Conservation (phyloP, 1,284 basidiomycete genomes). For the Bjerkandera adusta region DNA sequence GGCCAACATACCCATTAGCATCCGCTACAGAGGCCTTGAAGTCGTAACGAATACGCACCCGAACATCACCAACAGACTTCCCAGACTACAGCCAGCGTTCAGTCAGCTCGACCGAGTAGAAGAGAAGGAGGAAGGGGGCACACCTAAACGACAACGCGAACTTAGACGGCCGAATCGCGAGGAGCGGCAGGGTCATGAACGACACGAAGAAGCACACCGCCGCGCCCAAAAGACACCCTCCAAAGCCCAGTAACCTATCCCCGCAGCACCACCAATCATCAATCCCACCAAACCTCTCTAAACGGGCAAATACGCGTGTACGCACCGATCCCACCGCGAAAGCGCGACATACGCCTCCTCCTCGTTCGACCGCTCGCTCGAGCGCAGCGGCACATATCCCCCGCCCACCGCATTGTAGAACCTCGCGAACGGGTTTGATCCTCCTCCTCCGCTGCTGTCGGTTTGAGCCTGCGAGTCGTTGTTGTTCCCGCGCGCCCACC, state of each 20-base stretch:
- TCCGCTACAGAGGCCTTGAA: conserved; percentile 4
- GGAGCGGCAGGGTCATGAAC: conserved; percentile 86
- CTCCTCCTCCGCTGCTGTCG: conserved; percentile 29
- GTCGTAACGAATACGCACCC: conserved; percentile 71
- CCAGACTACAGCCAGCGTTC: conserved; percentile 54
- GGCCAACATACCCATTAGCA: conserved; percentile 15
- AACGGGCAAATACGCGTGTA: conserved; percentile 2
- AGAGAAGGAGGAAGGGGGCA: conserved; percentile 13
- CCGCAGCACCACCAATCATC: conserved; percentile 1
- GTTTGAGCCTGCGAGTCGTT: conserved; percentile 69
- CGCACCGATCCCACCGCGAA: conserved; percentile 84
- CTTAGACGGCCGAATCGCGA: conserved; percentile 83
- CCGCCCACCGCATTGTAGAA: conserved; percentile 77
- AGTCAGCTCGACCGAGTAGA: conserved; percentile 5
- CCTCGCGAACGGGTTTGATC: conserved; percentile 61
- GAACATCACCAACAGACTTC: conserved; percentile 85
- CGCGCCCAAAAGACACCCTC: conserved; percentile 87
- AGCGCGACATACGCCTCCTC: conserved; percentile 97
- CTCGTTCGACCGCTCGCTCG: conserved; percentile 83
- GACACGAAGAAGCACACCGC: conserved; percentile 94
- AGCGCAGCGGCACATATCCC: conserved; percentile 88
- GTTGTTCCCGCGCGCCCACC: conserved; percentile 77
- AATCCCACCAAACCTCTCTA: not conserved
- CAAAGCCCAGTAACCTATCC: conserved; percentile 86
- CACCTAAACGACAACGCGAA: conserved; percentile 89